phyloP scores from a whole-genome alignment of 495 filamentous ascomycete species.

The Mycothermus thermophilus region DNA sequence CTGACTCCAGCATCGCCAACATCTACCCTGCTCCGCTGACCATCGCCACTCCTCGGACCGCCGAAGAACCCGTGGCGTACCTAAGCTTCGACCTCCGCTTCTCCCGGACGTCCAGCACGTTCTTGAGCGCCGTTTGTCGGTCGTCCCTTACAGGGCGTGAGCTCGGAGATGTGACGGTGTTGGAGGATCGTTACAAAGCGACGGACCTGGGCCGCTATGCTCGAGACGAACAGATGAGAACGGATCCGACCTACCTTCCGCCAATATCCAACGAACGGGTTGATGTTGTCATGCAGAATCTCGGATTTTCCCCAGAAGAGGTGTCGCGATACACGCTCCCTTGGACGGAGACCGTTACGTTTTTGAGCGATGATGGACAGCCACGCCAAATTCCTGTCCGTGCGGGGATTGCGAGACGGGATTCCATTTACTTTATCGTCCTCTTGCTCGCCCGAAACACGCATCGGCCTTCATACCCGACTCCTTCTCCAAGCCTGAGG shows the following conservation, averaged over 20 bases:
- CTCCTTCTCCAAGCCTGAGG: constrained; percentile 34
- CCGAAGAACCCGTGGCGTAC: constrained; percentile 38
- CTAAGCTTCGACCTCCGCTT: constrained; percentile 42
- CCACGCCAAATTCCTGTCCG: constrained; percentile 28
- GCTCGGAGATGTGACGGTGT: constrained; percentile 35
- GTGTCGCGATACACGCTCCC: constrained; percentile 30
- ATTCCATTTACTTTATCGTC: constrained; percentile 41
- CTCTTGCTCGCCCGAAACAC: constrained; percentile 23
- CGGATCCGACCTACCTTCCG: constrained; percentile 42
- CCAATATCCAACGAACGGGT: constrained; percentile 38
- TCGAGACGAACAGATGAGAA: constrained; percentile 35
- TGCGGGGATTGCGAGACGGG: constrained; percentile 35
- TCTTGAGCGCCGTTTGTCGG: constrained; percentile 36
- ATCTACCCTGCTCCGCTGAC: constrained; percentile 33
- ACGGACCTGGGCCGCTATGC: constrained; percentile 30
- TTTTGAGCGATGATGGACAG: constrained; percentile 33
- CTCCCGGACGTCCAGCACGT: constrained; percentile 37
- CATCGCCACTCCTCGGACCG: constrained; percentile 23
- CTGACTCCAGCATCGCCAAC: too few species aligned
- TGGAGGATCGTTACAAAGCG: constrained; percentile 37
- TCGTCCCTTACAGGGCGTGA: constrained; percentile 25
- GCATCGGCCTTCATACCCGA: constrained; percentile 27
- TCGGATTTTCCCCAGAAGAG: constrained; percentile 34
- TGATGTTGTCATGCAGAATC: constrained; percentile 33
- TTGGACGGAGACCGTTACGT: constrained; percentile 36